Evolutionary conservation across 257 asterid species (phyloP), one percentile per base, ranked within the genome.

Genomic region (Przewalskia tangutica): DNA sequence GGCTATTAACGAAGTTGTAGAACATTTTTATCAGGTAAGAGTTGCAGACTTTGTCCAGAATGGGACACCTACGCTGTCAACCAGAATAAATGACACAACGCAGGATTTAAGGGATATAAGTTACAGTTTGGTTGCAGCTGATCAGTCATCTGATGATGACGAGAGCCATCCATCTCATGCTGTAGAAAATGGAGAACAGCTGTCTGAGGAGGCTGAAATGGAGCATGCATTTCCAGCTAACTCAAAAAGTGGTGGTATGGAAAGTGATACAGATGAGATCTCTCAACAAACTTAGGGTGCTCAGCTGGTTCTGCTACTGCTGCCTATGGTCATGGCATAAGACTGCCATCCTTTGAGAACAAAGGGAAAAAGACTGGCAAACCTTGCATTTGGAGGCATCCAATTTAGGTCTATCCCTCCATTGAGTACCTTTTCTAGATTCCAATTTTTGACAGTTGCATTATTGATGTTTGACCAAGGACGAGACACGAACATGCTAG

Each of bases 11-110:
- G 2, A 62, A 84, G 38, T 70, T 70, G 14, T 7, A 63, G 18
- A 82, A 23, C 51, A 70, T 84, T 55, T 78, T 38, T 77, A n/a
- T 42, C 84, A 94, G 98, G 90, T 95, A 86, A 86, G 97, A 88
- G 97, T 92, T 77, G 91, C 90, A 51, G 99, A 92, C 84, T 81
- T 89, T 13, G 87, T 90, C 16, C 90, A 85, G 78, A 55, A 77
- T 32, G 86, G 79, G 48, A 77, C 77, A 81, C 36, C 88, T 23
- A 27, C 13, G 7, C 65, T 48, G 50, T 40, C 86, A 6, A 55
- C 83, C 11, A 6, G 27, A 17, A 56, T 56, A 56, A 56, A 17
- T 50, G 80, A 75, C 60, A 75, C 44, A 50, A 27, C 23, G 7
- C 84, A 56, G 51, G 79, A 81, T 50, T 34, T 17, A 80, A 86